These are phyloP conservation scores for Penicillium fuscoglaucum DNA, from an alignment of 2,329 filamentous ascomycete species.

Conservation along the genomic window DNA sequence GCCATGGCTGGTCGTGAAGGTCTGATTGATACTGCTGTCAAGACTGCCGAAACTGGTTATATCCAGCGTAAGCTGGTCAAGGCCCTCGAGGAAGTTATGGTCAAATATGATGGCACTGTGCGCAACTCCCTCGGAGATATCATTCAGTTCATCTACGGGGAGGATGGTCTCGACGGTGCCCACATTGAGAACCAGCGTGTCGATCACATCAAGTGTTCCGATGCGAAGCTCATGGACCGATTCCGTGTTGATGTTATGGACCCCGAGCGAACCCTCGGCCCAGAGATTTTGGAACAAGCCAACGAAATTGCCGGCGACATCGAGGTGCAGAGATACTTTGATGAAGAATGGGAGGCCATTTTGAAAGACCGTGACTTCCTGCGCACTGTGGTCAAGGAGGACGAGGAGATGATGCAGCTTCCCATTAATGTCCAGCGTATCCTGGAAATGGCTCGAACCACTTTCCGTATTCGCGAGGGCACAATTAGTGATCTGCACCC, in stretches of 20 bases:
- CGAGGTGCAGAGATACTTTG: slow-evolving; percentile 81
- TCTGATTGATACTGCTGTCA: slow-evolving; percentile 99
- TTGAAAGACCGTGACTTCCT: slow-evolving; percentile 72
- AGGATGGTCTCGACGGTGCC: slow-evolving; percentile 92
- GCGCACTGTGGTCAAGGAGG: slow-evolving; percentile 70
- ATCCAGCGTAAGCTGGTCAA: slow-evolving; percentile 98
- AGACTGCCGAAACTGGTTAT: slow-evolving; percentile 98
- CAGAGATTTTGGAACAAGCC: slow-evolving; percentile 79
- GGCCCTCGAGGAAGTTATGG: slow-evolving; percentile 94
- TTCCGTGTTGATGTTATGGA: slow-evolving; percentile 89
- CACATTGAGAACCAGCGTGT: slow-evolving; percentile 91
- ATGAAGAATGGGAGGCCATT: slow-evolving; percentile 83
- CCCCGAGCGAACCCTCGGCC: slow-evolving; percentile 59
- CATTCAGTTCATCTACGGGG: slow-evolving; percentile 95
- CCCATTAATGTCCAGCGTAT: slow-evolving; percentile 90
- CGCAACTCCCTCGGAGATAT: slow-evolving; percentile 96
- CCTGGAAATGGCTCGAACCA: slow-evolving; percentile 83
- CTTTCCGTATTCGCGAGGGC: slow-evolving; percentile 85
- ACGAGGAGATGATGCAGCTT: slow-evolving; percentile 83
- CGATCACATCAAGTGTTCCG: slow-evolving; percentile 79
- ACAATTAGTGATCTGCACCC: slow-evolving; percentile 88
- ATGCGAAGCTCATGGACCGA: slow-evolving; percentile 73
- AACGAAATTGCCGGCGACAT: slow-evolving; percentile 83
- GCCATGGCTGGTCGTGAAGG: slow-evolving; percentile 99
- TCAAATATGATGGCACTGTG: slow-evolving; percentile 95